These are phyloP conservation scores for Vitis hybrid DNA, from an alignment of 177 flowering plant species.

Conservation along the genomic window DNA sequence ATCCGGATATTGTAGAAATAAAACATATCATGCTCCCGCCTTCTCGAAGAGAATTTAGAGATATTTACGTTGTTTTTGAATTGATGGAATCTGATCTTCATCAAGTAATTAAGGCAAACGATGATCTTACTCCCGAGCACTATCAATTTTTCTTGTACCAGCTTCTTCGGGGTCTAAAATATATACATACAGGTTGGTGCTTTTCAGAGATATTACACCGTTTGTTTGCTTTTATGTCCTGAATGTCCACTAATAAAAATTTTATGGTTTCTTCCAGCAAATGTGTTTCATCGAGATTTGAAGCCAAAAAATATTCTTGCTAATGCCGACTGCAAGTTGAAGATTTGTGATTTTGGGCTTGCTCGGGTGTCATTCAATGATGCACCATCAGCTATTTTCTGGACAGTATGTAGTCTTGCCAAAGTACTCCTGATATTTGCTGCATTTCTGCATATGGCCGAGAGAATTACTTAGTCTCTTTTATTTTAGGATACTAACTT, in stretches of 20 bases:
- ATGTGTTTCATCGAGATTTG: conserved; percentile 77
- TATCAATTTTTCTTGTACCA: conserved; percentile 79
- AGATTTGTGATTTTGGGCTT: conserved; percentile 88
- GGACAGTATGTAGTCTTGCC: conserved; percentile 58
- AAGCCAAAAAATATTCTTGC: conserved; percentile 87
- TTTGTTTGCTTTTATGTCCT: neutral
- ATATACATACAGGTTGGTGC: conserved; percentile 59
- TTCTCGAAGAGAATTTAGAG: conserved; percentile 70
- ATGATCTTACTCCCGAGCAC: conserved; percentile 79
- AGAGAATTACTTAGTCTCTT: neutral
- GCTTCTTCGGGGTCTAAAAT: conserved; percentile 74
- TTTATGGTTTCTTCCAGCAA: conserved; percentile 44
- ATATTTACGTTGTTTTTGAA: conserved; percentile 78
- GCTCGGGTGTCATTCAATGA: conserved; percentile 84
- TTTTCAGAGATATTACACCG: neutral
- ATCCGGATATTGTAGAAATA: conserved; percentile 79
- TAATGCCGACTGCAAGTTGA: conserved; percentile 81
- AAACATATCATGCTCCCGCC: conserved; percentile 88
- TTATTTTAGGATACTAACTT: neutral
- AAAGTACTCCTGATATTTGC: neutral
- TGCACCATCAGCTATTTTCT: conserved; percentile 84
- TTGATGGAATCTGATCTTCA: conserved; percentile 88
- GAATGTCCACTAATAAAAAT: conserved; percentile 4
- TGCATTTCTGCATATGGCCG: neutral
- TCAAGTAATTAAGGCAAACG: conserved; percentile 80